Percentiles rank a stretch among this genome's conserved stretches.
phyloP scores from a whole-genome alignment of 768 basidiomycete species.

The Trichaptum fuscoviolaceum region DNA sequence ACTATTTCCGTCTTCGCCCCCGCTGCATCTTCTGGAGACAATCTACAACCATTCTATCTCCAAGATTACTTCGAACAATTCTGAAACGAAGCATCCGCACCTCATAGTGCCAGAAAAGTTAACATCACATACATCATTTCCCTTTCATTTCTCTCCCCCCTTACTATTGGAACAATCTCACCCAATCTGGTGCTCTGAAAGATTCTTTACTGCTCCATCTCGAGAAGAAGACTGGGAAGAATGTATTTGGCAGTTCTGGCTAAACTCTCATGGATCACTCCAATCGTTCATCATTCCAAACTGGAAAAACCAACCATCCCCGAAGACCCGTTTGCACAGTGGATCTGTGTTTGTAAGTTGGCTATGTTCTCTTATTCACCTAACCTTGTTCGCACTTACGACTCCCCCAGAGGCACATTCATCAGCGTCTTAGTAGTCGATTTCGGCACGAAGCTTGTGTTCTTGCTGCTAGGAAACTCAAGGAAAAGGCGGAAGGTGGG shows the following conservation, averaged over 20 bases:
- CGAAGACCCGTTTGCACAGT: conserved; percentile 10
- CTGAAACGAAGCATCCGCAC: conserved; percentile 7
- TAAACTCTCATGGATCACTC: conserved; percentile 45
- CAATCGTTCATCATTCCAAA: conserved; percentile 20
- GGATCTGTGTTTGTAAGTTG: conserved; percentile 18
- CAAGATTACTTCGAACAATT: conserved; percentile 7
- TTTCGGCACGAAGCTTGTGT: conserved; percentile 53
- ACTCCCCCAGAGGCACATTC: conserved; percentile 27
- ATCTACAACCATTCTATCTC: conserved; percentile 16
- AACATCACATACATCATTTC: conserved; percentile 21
- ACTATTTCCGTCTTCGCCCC: conserved; percentile 44
- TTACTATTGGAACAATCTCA: conserved; percentile 38
- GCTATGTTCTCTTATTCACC: conserved; percentile 7
- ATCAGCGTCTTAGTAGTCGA: conserved; percentile 40
- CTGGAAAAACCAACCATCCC: conserved; percentile 12
- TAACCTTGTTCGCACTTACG: conserved; percentile 6
- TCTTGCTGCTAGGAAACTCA: conserved; percentile 37
- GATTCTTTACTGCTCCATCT: conserved; percentile 39
- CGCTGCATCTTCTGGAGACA: conserved; percentile 21
- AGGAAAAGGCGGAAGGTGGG: conserved; percentile 18
- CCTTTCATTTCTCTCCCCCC: conserved; percentile 40
- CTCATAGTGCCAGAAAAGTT: neutral
- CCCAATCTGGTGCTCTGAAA: conserved; percentile 58
- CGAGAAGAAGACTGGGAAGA: conserved; percentile 55
- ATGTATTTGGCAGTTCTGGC: conserved; percentile 61